phyloP scores from a whole-genome alignment of 2,329 filamentous ascomycete species.

The Ramularia collo-cygni region DNA sequence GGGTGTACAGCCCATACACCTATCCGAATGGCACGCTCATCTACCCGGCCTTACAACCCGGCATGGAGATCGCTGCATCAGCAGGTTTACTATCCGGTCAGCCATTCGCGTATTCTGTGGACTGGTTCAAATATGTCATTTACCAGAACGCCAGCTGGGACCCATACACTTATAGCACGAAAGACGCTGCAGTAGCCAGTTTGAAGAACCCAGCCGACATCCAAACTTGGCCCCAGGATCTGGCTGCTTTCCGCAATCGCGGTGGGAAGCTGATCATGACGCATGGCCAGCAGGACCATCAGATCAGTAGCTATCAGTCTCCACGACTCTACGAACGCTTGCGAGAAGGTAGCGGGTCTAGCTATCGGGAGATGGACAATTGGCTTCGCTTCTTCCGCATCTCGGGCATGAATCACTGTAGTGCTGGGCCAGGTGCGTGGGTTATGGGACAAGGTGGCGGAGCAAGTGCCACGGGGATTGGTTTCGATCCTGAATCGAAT shows the following conservation, averaged over 20 bases:
- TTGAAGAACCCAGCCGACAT: slow-evolving; percentile 34
- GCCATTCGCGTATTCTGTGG: slow-evolving; percentile 42
- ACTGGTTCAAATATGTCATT: slow-evolving; percentile 45
- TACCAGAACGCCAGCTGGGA: slow-evolving; percentile 40
- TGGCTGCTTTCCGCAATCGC: slow-evolving; percentile 30
- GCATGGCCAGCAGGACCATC: slow-evolving; percentile 11
- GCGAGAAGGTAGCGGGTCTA: slow-evolving; percentile 5
- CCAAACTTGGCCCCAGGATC: slow-evolving; percentile 32
- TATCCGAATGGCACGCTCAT: slow-evolving; percentile 17
- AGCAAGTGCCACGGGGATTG: slow-evolving; percentile 18
- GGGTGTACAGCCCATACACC: slow-evolving; percentile 35
- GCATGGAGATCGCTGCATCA: slow-evolving; percentile 22
- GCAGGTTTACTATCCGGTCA: slow-evolving; percentile 36
- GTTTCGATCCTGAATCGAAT: slow-evolving; percentile 20
- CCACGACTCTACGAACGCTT: slow-evolving; percentile 19
- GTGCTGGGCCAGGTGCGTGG: slow-evolving; percentile 20
- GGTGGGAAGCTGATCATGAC: slow-evolving; percentile 39
- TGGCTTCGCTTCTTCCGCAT: slow-evolving; percentile 36
- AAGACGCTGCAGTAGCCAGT: slow-evolving; percentile 33
- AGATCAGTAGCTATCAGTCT: not conserved
- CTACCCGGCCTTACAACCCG: slow-evolving; percentile 27
- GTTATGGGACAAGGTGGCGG: slow-evolving; percentile 11
- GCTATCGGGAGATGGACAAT: slow-evolving; percentile 10
- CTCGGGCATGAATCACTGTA: slow-evolving; percentile 36
- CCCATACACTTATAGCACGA: slow-evolving; percentile 28